Evolutionary conservation across 1,139 yeast species (phyloP).

Genomic region (Blastobotrys proliferans): DNA sequence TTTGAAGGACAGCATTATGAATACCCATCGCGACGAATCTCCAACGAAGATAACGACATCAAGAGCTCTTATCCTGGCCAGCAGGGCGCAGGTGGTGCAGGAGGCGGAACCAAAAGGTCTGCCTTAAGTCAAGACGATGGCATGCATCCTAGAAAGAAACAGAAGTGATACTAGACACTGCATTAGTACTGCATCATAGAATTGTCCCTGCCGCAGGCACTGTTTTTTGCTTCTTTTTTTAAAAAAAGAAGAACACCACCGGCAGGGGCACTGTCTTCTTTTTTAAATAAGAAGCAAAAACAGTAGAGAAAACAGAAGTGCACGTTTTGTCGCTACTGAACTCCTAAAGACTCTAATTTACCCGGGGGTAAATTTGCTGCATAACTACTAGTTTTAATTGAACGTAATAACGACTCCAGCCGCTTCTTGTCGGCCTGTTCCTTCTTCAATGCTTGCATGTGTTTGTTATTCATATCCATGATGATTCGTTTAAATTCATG

Average conservation of each 20-base stretch:
- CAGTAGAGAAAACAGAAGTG: not conserved
- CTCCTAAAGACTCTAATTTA: slow-evolving; percentile 19
- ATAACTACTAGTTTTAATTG: slow-evolving; percentile 25
- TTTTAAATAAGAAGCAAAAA: slow-evolving; percentile 1
- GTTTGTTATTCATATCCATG: slow-evolving; percentile 56
- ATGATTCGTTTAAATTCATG: slow-evolving; percentile 70
- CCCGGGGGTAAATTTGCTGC: slow-evolving; percentile 22
- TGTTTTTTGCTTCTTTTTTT: too few relatives aligned
- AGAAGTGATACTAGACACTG: slow-evolving; percentile 19
- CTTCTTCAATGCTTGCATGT: slow-evolving; percentile 53
- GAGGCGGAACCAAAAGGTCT: slow-evolving; percentile 25
- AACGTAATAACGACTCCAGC: slow-evolving; percentile 41
- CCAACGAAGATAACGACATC: slow-evolving; percentile 38
- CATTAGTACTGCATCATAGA: too few relatives aligned
- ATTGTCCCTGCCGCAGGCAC: too few relatives aligned
- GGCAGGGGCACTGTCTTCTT: too few relatives aligned
- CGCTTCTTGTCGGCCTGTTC: slow-evolving; percentile 55
- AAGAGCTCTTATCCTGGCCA: slow-evolving; percentile 25
- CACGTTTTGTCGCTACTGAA: slow-evolving; percentile 2
- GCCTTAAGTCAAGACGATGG: slow-evolving; percentile 15
- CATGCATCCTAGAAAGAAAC: slow-evolving; percentile 23
- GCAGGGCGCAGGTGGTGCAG: too few relatives aligned
- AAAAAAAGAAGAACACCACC: too few relatives aligned
- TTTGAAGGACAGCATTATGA: slow-evolving; percentile 35
- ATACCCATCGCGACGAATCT: slow-evolving; percentile 40